phyloP scores from a whole-genome alignment of 345 rosid genomes.

The Boechera retrofracta region DNA sequence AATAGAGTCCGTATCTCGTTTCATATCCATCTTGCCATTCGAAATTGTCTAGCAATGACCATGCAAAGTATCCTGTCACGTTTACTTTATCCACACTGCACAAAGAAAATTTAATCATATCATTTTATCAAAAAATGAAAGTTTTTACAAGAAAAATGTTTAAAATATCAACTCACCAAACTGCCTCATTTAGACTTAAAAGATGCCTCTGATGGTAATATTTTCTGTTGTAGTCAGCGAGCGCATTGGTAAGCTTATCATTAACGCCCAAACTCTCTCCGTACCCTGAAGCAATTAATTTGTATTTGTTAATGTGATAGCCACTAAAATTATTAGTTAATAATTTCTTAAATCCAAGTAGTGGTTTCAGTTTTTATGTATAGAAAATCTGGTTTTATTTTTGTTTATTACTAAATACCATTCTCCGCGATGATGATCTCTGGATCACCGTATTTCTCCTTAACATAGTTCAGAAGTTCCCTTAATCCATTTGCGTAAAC shows the following conservation, averaged over 20 bases:
- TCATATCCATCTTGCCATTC: slow-evolving; percentile 53
- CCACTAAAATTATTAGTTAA: neutral
- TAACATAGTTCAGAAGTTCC: slow-evolving; percentile 27
- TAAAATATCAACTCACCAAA: slow-evolving; percentile 11
- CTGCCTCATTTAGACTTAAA: slow-evolving; percentile 16
- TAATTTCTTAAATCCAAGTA: neutral
- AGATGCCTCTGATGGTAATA: slow-evolving; percentile 31
- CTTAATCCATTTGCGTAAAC: slow-evolving; percentile 22
- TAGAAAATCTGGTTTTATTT: too few relatives aligned
- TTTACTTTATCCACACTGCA: slow-evolving; percentile 45
- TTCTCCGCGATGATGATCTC: slow-evolving; percentile 22
- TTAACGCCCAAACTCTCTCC: slow-evolving; percentile 9
- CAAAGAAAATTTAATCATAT: neutral
- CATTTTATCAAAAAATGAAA: neutral
- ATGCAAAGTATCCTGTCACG: slow-evolving; percentile 60
- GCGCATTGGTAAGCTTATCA: slow-evolving; percentile 18
- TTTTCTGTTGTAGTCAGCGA: slow-evolving; percentile 29
- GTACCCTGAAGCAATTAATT: slow-evolving; percentile 5
- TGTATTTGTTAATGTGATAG: neutral
- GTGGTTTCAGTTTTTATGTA: neutral
- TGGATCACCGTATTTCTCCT: slow-evolving; percentile 24
- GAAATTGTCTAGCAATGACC: slow-evolving; percentile 57
- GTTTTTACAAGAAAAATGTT: neutral
- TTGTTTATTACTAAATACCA: neutral
- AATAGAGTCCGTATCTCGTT: slow-evolving; percentile 56